A percentile compares a stretch with the other conserved stretches of the same genome.
These are phyloP conservation scores for Penicillium coffeae DNA, from an alignment of 495 filamentous ascomycete genomes.

Conservation along the genomic window DNA sequence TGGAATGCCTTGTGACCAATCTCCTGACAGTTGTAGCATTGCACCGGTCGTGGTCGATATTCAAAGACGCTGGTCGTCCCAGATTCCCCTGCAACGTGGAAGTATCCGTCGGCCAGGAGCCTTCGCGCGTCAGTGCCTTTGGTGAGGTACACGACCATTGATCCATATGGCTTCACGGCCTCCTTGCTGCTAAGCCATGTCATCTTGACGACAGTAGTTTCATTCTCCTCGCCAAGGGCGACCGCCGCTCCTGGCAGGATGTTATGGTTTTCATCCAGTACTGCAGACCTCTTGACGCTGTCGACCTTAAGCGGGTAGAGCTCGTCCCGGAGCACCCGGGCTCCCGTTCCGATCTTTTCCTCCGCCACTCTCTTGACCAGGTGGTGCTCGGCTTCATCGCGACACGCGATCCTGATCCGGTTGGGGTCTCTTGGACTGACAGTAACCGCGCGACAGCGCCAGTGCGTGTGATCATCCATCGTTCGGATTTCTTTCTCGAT, in stretches of 20 bases:
- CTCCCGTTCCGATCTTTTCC: conserved; percentile 15
- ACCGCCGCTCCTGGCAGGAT: conserved; percentile 10
- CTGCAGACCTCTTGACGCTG: conserved; percentile 24
- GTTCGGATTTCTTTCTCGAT: conserved; percentile 27
- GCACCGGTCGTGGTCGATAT: conserved; percentile 19
- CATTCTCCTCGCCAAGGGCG: conserved; percentile 20
- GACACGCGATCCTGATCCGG: conserved; percentile 23
- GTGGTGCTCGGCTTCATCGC: conserved; percentile 23
- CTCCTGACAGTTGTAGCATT: conserved; percentile 29
- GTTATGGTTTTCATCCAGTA: conserved; percentile 20
- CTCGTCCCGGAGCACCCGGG: conserved; percentile 29
- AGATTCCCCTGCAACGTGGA: conserved; percentile 25
- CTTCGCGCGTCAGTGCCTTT: conserved; percentile 23
- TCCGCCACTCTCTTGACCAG: conserved; percentile 26
- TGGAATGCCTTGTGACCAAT: conserved; percentile 23
- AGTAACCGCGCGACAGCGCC: conserved; percentile 28
- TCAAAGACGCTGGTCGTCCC: conserved; percentile 25
- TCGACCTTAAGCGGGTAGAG: conserved; percentile 32
- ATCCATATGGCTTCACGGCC: conserved; percentile 25
- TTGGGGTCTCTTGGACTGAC: conserved; percentile 19
- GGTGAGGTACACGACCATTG: conserved; percentile 32
- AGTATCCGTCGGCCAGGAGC: conserved; percentile 24
- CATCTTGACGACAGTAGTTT: conserved; percentile 20
- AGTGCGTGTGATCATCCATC: conserved; percentile 18
- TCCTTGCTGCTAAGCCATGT: conserved; percentile 33